Conservation (phyloP, 495 filamentous ascomycete species). For the Trichoderma reesei region DNA sequence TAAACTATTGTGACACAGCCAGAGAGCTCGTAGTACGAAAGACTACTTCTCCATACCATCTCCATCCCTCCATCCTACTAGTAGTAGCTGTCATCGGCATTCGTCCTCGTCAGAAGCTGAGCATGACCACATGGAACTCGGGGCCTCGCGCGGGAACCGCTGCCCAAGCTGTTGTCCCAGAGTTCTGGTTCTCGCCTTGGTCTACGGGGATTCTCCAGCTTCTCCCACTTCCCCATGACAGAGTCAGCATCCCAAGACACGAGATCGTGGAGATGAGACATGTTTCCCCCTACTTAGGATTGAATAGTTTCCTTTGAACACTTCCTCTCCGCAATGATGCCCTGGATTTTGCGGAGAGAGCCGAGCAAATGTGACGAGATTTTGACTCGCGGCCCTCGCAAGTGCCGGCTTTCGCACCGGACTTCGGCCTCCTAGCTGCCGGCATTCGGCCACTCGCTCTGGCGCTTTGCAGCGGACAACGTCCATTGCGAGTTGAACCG, state of each 20-base stretch:
- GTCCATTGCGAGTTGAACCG: conserved; percentile 3
- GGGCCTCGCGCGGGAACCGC: neutral
- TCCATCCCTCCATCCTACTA: too few species aligned
- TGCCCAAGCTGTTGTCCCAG: neutral
- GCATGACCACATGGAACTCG: conserved; percentile 7
- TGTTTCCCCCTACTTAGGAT: too few species aligned
- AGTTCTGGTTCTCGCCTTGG: neutral
- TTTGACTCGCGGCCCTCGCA: neutral
- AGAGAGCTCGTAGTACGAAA: neutral
- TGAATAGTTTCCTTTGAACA: too few species aligned
- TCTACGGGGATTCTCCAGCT: neutral
- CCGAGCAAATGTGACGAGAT: neutral
- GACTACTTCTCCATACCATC: too few species aligned
- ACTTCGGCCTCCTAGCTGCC: neutral
- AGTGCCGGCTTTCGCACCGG: neutral
- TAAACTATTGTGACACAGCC: neutral
- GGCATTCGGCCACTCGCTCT: neutral
- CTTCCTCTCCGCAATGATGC: neutral
- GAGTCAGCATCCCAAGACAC: neutral
- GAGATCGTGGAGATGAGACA: neutral
- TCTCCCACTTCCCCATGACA: neutral
- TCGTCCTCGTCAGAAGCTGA: neutral
- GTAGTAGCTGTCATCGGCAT: neutral
- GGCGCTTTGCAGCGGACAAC: conserved; percentile 2
- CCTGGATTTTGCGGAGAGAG: neutral